Conservation (phyloP, 345 rosid species). For the Citrus unshiu region DNA sequence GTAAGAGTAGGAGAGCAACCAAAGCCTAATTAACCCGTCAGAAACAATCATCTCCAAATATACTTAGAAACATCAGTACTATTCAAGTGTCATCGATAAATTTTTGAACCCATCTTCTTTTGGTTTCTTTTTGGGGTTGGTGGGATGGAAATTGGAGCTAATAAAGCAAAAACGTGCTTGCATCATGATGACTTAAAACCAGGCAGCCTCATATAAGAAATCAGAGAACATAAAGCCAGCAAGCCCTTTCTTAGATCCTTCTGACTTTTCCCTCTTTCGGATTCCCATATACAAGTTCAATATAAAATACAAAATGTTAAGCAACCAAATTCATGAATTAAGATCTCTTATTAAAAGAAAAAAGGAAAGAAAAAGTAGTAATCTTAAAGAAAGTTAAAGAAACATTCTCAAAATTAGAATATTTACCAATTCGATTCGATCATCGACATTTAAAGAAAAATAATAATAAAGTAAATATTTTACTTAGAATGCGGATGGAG, state of each 20-base stretch:
- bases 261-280: background rate
- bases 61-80: background rate
- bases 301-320: background rate
- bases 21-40: too few relatives aligned
- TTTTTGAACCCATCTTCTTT: background rate
- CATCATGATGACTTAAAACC: background rate
- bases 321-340: background rate
- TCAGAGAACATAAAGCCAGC: background rate
- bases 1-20: too few relatives aligned
- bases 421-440: background rate
- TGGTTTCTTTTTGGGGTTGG: background rate
- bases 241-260: background rate
- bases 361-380: too few relatives aligned
- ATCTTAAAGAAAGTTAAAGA: background rate
- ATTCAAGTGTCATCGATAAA: background rate
- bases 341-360: background rate
- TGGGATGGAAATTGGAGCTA: background rate
- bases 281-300: background rate
- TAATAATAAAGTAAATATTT: too few relatives aligned
- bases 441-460: too few relatives aligned
- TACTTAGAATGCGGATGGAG: background rate
- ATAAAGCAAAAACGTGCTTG: background rate
- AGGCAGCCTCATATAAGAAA: background rate
- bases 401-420: background rate
- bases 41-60: background rate